Percentiles rank a stretch among this genome's conserved stretches.
Evolutionary conservation across 768 basidiomycete genomes (phyloP).

Genomic region (Suillus clintonianus): DNA sequence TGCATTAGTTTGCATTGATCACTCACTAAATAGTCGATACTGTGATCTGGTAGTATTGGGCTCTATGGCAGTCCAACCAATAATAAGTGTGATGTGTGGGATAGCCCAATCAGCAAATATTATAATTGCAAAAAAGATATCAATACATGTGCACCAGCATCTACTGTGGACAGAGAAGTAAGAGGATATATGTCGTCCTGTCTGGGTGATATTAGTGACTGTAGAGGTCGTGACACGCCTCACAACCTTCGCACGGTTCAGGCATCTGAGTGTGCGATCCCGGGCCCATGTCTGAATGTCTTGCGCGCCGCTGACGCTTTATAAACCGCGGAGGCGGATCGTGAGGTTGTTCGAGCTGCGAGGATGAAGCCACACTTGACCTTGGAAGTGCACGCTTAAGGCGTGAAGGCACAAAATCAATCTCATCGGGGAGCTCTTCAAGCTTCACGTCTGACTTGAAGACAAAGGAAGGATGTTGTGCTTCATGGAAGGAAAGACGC

Average conservation of each 20-base stretch:
- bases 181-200: neutral
- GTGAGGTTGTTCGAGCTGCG: conserved; percentile 1
- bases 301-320: conserved; percentile 28
- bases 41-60: neutral
- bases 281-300: conserved; percentile 16
- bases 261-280: neutral
- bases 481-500: neutral
- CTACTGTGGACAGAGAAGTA: neutral
- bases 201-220: neutral
- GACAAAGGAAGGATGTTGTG: neutral
- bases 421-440: neutral
- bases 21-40: neutral
- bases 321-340: conserved; percentile 5
- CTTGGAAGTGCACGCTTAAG: conserved; percentile 32
- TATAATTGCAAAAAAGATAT: neutral
- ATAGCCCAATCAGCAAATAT: neutral
- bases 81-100: neutral
- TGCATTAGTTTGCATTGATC: neutral
- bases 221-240: neutral
- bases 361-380: conserved; percentile 13
- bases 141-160: neutral
- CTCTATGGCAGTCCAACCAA: neutral
- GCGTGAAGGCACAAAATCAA: conserved; percentile 1
- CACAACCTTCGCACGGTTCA: neutral
- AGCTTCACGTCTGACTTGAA: neutral